Evolutionary conservation across 345 rosid genomes (phyloP), one percentile per base, ranked within the genome.

Genomic region (Brassica carinata): DNA sequence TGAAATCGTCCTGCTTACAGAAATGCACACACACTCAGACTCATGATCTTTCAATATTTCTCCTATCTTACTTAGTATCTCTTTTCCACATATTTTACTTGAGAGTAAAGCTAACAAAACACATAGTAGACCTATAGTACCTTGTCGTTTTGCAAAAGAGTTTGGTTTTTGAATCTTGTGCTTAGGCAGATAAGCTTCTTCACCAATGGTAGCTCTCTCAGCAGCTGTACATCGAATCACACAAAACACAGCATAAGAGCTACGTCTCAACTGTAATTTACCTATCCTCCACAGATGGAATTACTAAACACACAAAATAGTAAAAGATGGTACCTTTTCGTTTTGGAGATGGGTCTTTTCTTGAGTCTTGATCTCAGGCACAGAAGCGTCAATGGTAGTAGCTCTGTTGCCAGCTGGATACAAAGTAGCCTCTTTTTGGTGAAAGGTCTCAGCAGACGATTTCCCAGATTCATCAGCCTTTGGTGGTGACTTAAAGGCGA

Each of bases 1-100:
- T 15, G 27, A 71, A 76, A 77, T 29, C 73, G 79, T 34, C 75
- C 78, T 85, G 83, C 92, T 51, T 87, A 85, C 53, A 79, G 79
- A 45, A 79, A 19, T 72, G 11, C 69, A 36, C 67, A 66, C 34
- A 66, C 34, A 67, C 11, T 26, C 31, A 29, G 34, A 67, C 74
- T 73, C 51, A 4, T 43, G 1, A 62, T 69, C 53, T 18, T 71
- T 62, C 30, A 15, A 30, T 70, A 2, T 77, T 38, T 27, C 13
- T 31, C 14, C 8, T 13, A 62, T 27, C 65, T 26, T 61, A 23
- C 66, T 27, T 62, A 62, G 34, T 27, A 62, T 26, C 31, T 26
- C 31, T 30, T 33, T 33, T 29, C 51, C 31, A 64, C 78, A 51
- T 14, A 14, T 59, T 53, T 17, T 11, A 26, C 67, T 29, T 34